These are phyloP conservation scores for Microdochium trichocladiopsis DNA, from an alignment of 2,329 filamentous ascomycete species.

Conservation along the genomic window DNA sequence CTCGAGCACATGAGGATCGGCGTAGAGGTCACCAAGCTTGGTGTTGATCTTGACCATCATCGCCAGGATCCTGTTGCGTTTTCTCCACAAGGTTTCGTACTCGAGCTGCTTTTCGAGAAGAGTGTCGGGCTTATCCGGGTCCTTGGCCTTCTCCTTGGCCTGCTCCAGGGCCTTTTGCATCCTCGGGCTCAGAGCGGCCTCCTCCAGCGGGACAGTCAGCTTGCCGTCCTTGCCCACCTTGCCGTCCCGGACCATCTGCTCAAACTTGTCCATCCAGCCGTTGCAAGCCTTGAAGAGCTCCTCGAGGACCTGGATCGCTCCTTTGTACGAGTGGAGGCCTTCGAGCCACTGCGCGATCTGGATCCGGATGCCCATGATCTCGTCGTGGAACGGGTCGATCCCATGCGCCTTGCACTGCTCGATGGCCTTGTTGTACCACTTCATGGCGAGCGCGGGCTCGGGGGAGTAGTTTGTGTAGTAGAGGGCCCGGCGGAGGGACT, in stretches of 20 bases:
- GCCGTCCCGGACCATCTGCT: constrained; percentile 39
- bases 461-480: constrained; percentile 77
- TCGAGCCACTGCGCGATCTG: constrained; percentile 76
- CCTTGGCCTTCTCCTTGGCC: constrained; percentile 9
- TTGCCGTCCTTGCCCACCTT: constrained; percentile 32
- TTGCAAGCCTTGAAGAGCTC: constrained; percentile 64
- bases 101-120: constrained; percentile 26
- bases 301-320: constrained; percentile 72
- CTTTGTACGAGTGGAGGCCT: constrained; percentile 61
- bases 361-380: constrained; percentile 84
- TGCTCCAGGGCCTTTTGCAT: constrained; percentile 7
- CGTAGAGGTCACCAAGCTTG: constrained; percentile 80
- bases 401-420: constrained; percentile 63
- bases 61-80: constrained; percentile 60
- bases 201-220: constrained; percentile 9
- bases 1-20: constrained; percentile 67
- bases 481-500: constrained; percentile 73
- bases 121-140: constrained; percentile 7
- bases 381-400: constrained; percentile 85
- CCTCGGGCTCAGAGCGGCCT: constrained; percentile 1
- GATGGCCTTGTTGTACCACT: constrained; percentile 77
- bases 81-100: constrained; percentile 44
- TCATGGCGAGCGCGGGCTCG: constrained; percentile 69
- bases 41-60: constrained; percentile 71
- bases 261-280: constrained; percentile 51